Evolutionary conservation across 352 stramenopile genomes (phyloP), one percentile per base, ranked within the genome.

Genomic region (Globisporangium nodosum): DNA sequence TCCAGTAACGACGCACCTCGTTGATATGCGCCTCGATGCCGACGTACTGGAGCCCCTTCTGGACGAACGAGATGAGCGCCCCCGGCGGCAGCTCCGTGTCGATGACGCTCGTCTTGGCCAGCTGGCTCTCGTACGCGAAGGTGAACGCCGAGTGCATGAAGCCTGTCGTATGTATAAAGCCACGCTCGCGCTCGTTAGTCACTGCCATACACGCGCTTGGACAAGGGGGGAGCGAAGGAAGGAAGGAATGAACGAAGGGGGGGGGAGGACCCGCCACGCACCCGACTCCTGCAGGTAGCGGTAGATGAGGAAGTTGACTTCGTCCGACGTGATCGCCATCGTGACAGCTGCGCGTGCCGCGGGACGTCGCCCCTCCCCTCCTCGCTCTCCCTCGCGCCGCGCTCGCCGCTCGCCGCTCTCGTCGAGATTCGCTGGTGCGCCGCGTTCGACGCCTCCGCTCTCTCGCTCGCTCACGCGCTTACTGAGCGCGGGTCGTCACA

Each of bases 221-320:
- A 18, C 18, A 31, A 39, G 21, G 39, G n/a, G 1, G 54, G 30
- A 30, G 3, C 9, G 40, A 1, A 47, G 16, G 40, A 20, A 47
- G 40, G 33, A 12, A 39, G 21, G 39, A 15, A 2, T 52, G 24
- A 21, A 4, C 18, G n/a, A 24, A 49, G 43, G 43, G 12, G 20
- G 43, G n/a, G 43, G 20, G 43, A 30, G 13, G 18, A 24, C 18
- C 3, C 18, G 15, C n/a, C n/a, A 76, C 78, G 69, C 61, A 93
- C 87, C 87, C 24, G 89, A 98, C 73, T 98, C 95, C 62, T 98
- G 92, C 50, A 99, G 83, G 70, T 99, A 99, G 59, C 96, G 82
- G 73, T 98, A 99, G 27, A 99, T 87, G 43, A 99, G 81, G 75
- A 98, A 98, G 73, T 99, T 99, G 33, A 99, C 79, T 78, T 99